Evolutionary conservation across 75 land plant genomes (phyloP).

Genomic region (Pinus albicaulis): DNA sequence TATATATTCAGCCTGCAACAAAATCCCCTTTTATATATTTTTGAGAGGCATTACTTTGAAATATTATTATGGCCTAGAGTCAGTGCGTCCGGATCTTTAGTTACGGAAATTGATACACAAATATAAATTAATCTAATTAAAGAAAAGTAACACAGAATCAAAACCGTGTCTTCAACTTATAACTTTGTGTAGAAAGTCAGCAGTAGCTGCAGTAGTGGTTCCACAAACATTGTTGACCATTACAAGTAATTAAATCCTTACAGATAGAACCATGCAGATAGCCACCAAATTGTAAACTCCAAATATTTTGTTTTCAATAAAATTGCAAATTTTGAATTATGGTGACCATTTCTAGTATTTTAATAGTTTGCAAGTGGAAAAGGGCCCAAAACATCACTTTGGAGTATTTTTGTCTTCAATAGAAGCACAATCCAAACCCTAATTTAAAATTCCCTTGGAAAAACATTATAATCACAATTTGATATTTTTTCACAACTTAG

Average conservation of each 20-base stretch:
- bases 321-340: not conserved
- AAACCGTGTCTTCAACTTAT: not conserved
- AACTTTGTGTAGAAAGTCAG: not conserved
- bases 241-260: not conserved
- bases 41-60: not conserved
- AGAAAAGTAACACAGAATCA: not conserved
- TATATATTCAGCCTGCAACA: too few relatives aligned
- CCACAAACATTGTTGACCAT: not conserved
- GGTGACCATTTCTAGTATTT: not conserved
- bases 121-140: not conserved
- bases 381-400: not conserved
- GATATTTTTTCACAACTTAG: not conserved
- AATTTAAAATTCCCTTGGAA: not conserved
- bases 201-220: not conserved
- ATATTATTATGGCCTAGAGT: not conserved
- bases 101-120: not conserved
- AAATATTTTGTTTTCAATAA: not conserved
- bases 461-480: not conserved
- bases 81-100: too few relatives aligned
- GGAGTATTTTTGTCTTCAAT: not conserved
- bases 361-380: not conserved
- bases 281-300: too few relatives aligned
- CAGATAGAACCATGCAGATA: too few relatives aligned
- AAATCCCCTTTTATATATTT: not conserved
- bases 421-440: not conserved